Percentiles rank a stretch among this genome's conserved stretches.
Conservation (phyloP, 2,329 filamentous ascomycete genomes). For the Fusarium hainanense region DNA sequence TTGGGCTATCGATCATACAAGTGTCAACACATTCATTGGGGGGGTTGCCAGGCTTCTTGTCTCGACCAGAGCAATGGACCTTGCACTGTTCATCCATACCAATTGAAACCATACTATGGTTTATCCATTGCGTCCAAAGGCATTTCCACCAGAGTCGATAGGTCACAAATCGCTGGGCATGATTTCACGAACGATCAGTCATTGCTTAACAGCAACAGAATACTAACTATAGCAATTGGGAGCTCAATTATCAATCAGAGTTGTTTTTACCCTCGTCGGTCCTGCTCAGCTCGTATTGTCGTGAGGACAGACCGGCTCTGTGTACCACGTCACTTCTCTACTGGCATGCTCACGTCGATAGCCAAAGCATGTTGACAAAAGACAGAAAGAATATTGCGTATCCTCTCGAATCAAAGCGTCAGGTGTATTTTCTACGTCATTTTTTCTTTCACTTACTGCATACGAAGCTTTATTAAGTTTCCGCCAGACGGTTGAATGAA, state of each 20-base stretch:
- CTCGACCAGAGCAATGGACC: background rate
- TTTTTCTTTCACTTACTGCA: background rate
- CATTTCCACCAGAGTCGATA: background rate
- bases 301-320: background rate
- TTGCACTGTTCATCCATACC: background rate
- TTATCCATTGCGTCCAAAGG: background rate
- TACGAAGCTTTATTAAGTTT: background rate
- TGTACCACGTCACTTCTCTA: constrained; percentile 7
- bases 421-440: background rate
- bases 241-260: background rate
- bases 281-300: background rate
- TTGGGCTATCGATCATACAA: background rate
- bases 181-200: background rate
- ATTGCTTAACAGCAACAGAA: background rate
- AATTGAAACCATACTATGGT: background rate
- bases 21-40: background rate
- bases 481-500: background rate
- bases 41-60: background rate
- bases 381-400: background rate
- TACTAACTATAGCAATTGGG: background rate
- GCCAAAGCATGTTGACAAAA: background rate
- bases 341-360: background rate
- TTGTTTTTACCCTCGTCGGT: background rate
- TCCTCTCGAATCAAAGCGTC: background rate
- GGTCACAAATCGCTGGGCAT: background rate